Conservation (phyloP, 2,329 filamentous ascomycete genomes). For the Verticillium nonalfalfae region DNA sequence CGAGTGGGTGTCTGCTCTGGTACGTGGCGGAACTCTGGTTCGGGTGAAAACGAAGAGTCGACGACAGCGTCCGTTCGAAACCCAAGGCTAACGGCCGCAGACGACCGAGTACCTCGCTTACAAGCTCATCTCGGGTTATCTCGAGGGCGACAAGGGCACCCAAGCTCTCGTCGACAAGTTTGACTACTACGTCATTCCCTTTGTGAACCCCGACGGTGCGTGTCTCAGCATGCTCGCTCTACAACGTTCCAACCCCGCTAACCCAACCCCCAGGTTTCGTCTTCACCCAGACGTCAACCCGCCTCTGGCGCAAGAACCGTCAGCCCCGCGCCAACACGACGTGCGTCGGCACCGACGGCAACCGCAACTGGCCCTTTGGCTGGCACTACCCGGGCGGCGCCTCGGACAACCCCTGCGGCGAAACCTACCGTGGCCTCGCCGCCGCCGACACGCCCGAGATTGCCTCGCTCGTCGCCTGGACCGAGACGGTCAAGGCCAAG, state of each 20-base stretch:
- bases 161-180: constrained; percentile 43
- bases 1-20: constrained; percentile 46
- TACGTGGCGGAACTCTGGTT: constrained; percentile 37
- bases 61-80: too few relatives aligned
- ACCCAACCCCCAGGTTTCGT: constrained; percentile 32
- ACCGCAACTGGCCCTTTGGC: constrained; percentile 42
- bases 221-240: constrained; percentile 15
- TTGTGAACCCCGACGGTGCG: constrained; percentile 40
- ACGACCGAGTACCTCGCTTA: constrained; percentile 38
- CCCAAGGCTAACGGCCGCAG: background rate
- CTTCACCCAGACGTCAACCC: constrained; percentile 34
- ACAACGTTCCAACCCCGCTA: constrained; percentile 17
- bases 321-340: constrained; percentile 22
- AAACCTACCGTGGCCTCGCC: constrained; percentile 30
- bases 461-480: constrained; percentile 22
- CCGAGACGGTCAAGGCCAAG: constrained; percentile 5
- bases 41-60: too few relatives aligned
- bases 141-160: constrained; percentile 21
- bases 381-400: constrained; percentile 36
- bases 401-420: constrained; percentile 35
- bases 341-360: constrained; percentile 40
- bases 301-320: constrained; percentile 49
- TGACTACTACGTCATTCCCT: constrained; percentile 48
- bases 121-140: constrained; percentile 36
- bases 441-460: constrained; percentile 38